Evolutionary conservation across 331 rosid species (phyloP).

Genomic region (Arachis monticola): DNA sequence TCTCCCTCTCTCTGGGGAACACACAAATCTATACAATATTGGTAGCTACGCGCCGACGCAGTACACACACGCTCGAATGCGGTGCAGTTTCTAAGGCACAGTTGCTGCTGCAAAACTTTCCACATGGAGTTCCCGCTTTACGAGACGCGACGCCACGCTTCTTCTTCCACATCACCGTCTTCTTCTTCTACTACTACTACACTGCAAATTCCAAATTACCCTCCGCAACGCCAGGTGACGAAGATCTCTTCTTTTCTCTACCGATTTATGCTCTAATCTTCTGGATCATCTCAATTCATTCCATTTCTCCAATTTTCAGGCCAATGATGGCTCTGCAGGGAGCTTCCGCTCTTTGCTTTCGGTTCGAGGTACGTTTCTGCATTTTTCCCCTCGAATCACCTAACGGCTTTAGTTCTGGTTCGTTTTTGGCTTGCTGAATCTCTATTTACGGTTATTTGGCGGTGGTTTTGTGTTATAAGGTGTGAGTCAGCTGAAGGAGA

Average conservation of each 20-base stretch:
- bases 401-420: slow-evolving; percentile 4
- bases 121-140: slow-evolving; percentile 69
- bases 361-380: slow-evolving; percentile 57
- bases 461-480: slow-evolving; percentile 43
- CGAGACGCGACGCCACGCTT: slow-evolving; percentile 78
- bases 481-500: slow-evolving; percentile 70
- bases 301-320: slow-evolving; percentile 49
- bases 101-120: slow-evolving; percentile 27
- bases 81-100: slow-evolving; percentile 45
- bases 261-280: slow-evolving; percentile 5
- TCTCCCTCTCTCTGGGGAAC: neutral
- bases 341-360: slow-evolving; percentile 62
- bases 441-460: neutral
- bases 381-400: too few species aligned
- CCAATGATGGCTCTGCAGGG: slow-evolving; percentile 47
- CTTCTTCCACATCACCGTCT: slow-evolving; percentile 44
- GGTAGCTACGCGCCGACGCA: slow-evolving; percentile 25
- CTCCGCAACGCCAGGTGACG: slow-evolving; percentile 55
- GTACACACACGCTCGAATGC: slow-evolving; percentile 40
- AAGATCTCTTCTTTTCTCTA: slow-evolving; percentile 24
- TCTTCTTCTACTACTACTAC: neutral
- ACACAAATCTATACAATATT: neutral
- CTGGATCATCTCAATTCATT: neutral
- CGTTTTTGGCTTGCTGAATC: slow-evolving; percentile 7
- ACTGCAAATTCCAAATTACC: slow-evolving; percentile 54